A percentile compares a stretch with the other conserved stretches of the same genome.
Conservation (phyloP, 306 rosid genomes). For the Medicago arabica region DNA sequence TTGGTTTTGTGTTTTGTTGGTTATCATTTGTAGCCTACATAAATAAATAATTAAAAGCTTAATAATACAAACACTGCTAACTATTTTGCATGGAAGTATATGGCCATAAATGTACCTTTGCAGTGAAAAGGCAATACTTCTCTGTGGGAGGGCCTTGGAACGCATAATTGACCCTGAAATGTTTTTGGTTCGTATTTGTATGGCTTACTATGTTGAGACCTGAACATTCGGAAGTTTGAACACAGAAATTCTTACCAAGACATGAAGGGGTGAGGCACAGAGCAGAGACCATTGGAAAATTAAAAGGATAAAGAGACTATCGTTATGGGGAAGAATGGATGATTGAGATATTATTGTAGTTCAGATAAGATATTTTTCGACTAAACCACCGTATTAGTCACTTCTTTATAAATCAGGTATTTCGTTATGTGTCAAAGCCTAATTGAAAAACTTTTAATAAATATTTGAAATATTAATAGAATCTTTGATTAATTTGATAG, state of each 20-base stretch:
- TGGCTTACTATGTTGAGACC: constrained; percentile 25
- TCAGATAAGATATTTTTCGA: too few relatives aligned
- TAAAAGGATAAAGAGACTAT: neutral
- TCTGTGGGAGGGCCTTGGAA: constrained; percentile 39
- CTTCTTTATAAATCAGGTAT: too few relatives aligned
- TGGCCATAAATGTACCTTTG: constrained; percentile 53
- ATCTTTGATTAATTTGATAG: too few relatives aligned
- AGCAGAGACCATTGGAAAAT: constrained; percentile 56
- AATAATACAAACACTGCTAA: neutral
- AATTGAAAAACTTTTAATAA: too few relatives aligned
- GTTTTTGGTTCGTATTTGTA: constrained; percentile 40
- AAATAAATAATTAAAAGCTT: neutral
- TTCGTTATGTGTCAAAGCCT: too few relatives aligned
- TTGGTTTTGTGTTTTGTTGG: constrained; percentile 62
- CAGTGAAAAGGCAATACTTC: constrained; percentile 43
- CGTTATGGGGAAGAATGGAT: neutral
- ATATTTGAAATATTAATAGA: too few relatives aligned
- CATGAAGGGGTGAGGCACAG: constrained; percentile 43
- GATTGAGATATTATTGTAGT: too few relatives aligned
- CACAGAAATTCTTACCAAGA: constrained; percentile 10
- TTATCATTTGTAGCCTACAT: constrained; percentile 55
- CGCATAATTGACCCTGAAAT: constrained; percentile 26
- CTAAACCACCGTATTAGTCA: too few relatives aligned
- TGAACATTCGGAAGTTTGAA: neutral
- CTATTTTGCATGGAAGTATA: neutral